phyloP scores from a whole-genome alignment of 805 yeast genomes.

The Cyberlindnera euphorbiae region DNA sequence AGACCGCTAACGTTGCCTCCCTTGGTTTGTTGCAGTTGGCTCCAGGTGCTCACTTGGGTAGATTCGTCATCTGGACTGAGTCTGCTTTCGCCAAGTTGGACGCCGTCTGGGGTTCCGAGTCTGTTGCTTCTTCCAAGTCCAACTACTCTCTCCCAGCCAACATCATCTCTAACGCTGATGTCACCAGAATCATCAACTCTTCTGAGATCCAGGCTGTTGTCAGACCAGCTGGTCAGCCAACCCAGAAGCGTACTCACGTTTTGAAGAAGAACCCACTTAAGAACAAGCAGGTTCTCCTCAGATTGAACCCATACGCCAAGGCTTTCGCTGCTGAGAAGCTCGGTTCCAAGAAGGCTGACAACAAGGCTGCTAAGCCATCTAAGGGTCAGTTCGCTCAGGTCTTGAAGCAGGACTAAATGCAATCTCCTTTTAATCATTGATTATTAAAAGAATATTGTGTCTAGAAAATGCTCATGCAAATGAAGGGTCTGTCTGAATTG shows the following conservation, averaged over 20 bases:
- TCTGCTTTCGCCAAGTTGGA: constrained; percentile 96
- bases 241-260: constrained; percentile 91
- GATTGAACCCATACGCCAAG: constrained; percentile 99
- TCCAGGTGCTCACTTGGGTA: constrained; percentile 99
- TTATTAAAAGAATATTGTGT: neutral
- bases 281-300: constrained; percentile 97
- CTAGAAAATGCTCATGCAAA: no score
- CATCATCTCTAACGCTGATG: constrained; percentile 94
- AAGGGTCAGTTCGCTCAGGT: constrained; percentile 66
- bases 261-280: constrained; percentile 98
- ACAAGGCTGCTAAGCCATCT: constrained; percentile 59
- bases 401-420: constrained; percentile 53
- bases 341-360: constrained; percentile 75
- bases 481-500: no score
- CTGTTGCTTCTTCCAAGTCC: constrained; percentile 78
- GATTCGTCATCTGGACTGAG: constrained; percentile 99
- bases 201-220: constrained; percentile 97
- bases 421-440: neutral
- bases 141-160: constrained; percentile 90
- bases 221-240: constrained; percentile 92
- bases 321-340: constrained; percentile 89
- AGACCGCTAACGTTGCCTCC: constrained; percentile 87
- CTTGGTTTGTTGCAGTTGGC: constrained; percentile 97
- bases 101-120: constrained; percentile 93
- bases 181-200: constrained; percentile 96